phyloP scores from a whole-genome alignment of 2,329 filamentous ascomycete genomes.

The Diplodia scrobiculata region DNA sequence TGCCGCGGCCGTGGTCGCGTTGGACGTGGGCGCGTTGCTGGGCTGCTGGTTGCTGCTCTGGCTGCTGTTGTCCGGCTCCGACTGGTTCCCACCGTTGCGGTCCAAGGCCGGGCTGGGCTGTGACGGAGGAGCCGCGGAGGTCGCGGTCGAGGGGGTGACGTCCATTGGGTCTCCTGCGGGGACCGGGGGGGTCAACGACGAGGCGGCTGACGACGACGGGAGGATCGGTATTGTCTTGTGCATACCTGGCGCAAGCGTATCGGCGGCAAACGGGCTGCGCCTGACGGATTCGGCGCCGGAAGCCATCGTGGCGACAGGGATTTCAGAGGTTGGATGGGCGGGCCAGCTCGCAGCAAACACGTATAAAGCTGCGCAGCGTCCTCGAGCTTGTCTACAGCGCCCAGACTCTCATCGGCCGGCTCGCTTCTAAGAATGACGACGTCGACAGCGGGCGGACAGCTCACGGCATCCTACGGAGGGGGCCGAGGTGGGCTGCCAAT shows the following conservation, averaged over 20 bases:
- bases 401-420: slow-evolving; percentile 19
- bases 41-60: slow-evolving; percentile 33
- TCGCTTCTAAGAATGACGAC: slow-evolving; percentile 26
- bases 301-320: slow-evolving; percentile 43
- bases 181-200: slow-evolving; percentile 41
- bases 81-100: slow-evolving; percentile 41
- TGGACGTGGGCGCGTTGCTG: slow-evolving; percentile 37
- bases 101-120: slow-evolving; percentile 54
- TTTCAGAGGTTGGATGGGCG: slow-evolving; percentile 7
- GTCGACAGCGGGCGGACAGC: slow-evolving; percentile 7
- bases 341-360: slow-evolving; percentile 12
- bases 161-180: slow-evolving; percentile 59
- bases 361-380: slow-evolving; percentile 13
- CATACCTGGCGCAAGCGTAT: slow-evolving; percentile 48
- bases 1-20: slow-evolving; percentile 35
- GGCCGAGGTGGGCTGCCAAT: background rate
- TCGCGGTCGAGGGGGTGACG: slow-evolving; percentile 52
- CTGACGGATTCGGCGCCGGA: slow-evolving; percentile 49
- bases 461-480: slow-evolving; percentile 27
- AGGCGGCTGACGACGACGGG: slow-evolving; percentile 50
- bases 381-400: background rate
- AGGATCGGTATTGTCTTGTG: slow-evolving; percentile 58
- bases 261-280: slow-evolving; percentile 52
- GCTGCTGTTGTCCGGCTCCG: slow-evolving; percentile 33
- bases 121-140: slow-evolving; percentile 52